phyloP scores from a whole-genome alignment of 176 grass and related monocot genomes.

The Carex scoparia region DNA sequence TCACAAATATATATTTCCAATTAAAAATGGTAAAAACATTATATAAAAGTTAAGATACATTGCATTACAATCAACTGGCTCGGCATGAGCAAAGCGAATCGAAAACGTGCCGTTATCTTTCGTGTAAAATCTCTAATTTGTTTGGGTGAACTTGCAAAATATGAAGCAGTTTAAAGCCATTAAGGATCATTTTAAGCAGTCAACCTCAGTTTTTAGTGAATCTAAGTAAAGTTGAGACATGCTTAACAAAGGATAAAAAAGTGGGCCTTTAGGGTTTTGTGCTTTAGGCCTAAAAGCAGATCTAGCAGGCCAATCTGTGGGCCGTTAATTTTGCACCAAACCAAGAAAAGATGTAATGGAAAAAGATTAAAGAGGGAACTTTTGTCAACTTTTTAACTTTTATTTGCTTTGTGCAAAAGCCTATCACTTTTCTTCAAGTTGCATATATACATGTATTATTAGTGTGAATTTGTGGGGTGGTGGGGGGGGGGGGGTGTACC shows the following conservation, averaged over 20 bases:
- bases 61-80: neutral
- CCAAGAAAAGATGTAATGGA: neutral
- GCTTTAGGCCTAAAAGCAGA: conserved; percentile 29
- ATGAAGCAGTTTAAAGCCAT: neutral
- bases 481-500: neutral
- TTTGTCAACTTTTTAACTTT: conserved; percentile 18
- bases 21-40: neutral
- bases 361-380: conserved; percentile 14
- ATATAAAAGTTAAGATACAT: neutral
- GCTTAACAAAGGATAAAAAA: conserved; percentile 17
- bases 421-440: conserved; percentile 19
- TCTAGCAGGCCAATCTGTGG: conserved; percentile 5
- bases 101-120: neutral
- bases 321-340: conserved; percentile 17
- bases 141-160: neutral
- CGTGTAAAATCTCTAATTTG: neutral
- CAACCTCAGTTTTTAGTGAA: neutral
- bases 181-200: neutral
- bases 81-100: neutral
- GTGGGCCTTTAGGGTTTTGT: conserved; percentile 27
- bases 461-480: neutral
- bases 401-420: conserved; percentile 26
- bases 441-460: neutral
- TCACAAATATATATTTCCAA: neutral
- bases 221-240: neutral